phyloP scores from a whole-genome alignment of 1,284 basidiomycete species.

The Rhodofomes roseus region DNA sequence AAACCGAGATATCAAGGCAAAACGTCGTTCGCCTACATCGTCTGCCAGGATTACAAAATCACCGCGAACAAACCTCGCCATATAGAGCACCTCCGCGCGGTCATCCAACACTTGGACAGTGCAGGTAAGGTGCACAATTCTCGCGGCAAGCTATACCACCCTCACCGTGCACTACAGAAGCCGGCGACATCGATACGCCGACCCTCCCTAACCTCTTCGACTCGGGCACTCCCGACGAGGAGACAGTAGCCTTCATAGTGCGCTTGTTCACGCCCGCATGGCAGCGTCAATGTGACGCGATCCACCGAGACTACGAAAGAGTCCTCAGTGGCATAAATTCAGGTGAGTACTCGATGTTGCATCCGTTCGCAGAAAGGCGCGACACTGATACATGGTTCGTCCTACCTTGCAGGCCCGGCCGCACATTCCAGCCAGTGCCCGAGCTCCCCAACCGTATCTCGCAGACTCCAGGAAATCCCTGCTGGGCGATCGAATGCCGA shows the following conservation, averaged over 20 bases:
- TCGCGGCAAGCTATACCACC: no score
- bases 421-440: background rate
- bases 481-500: background rate
- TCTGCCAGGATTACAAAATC: background rate
- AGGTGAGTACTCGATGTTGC: background rate
- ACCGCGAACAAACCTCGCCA: no score
- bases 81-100: no score
- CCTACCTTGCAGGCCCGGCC: background rate
- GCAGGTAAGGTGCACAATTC: no score
- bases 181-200: background rate
- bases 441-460: background rate
- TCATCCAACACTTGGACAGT: no score
- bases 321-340: background rate
- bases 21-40: background rate
- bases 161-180: no score
- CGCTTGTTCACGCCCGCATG: background rate
- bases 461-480: background rate
- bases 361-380: background rate
- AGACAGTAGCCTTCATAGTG: background rate
- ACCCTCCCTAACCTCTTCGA: background rate
- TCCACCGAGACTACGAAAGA: background rate
- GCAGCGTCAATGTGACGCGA: background rate
- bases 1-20: background rate
- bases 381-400: background rate
- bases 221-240: background rate